Evolutionary conservation across 1,139 yeast genomes (phyloP).

Genomic region (Pichia sp.): DNA sequence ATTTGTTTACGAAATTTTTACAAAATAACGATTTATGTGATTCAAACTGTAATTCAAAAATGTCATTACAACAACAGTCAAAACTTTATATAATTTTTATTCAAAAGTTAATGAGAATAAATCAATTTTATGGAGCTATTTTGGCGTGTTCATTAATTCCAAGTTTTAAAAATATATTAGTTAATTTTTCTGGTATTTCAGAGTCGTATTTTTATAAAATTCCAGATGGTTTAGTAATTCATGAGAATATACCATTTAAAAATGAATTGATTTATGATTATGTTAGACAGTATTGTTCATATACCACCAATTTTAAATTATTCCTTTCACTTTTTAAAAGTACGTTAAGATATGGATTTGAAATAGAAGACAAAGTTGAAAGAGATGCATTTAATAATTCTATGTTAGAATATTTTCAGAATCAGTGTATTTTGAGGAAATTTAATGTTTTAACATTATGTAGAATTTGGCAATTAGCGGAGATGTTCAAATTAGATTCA

Average conservation of each 20-base stretch:
- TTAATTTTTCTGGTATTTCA: slow-evolving; percentile 3
- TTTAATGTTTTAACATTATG: slow-evolving; percentile 1
- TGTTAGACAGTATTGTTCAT: background rate
- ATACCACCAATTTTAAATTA: background rate
- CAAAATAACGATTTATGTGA: background rate
- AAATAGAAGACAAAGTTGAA: background rate
- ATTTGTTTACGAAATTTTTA: slow-evolving; percentile 1
- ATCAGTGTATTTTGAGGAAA: background rate
- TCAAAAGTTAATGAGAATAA: background rate
- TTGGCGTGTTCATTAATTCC: slow-evolving; percentile 7
- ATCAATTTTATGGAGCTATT: background rate
- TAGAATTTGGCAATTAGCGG: slow-evolving; percentile 7
- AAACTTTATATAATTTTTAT: slow-evolving; percentile 1
- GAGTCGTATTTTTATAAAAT: background rate
- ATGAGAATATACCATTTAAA: background rate
- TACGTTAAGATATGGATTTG: background rate
- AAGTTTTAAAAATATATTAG: background rate
- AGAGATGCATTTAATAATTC: background rate
- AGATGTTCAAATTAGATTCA: background rate
- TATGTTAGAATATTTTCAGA: slow-evolving; percentile 4
- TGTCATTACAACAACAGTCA: background rate
- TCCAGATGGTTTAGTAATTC: background rate
- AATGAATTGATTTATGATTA: background rate
- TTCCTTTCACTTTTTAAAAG: slow-evolving; percentile 4
- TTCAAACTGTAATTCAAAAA: background rate